These are phyloP conservation scores for Tricholoma matsutake DNA, from an alignment of 768 basidiomycete genomes.

Conservation along the genomic window DNA sequence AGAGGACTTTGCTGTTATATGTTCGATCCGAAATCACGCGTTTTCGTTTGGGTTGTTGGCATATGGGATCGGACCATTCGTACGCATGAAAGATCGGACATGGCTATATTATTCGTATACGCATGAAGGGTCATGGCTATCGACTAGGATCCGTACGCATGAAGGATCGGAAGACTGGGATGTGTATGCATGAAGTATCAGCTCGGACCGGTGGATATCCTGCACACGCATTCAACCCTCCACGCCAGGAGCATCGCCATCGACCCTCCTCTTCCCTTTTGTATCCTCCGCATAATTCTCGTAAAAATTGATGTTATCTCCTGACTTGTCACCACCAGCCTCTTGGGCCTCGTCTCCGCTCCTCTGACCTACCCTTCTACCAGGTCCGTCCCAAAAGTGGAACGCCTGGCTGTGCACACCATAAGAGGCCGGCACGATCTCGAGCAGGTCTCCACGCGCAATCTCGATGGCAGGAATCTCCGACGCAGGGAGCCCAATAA, in stretches of 20 bases:
- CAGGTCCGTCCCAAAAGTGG: constrained; percentile 91
- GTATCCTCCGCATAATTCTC: constrained; percentile 86
- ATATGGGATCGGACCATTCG: no score
- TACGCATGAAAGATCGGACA: no score
- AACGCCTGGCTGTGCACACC: constrained; percentile 89
- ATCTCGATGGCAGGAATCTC: constrained; percentile 99
- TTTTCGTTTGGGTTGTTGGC: no score
- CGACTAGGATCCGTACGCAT: no score
- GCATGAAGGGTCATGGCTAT: no score
- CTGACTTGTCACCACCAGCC: constrained; percentile 22
- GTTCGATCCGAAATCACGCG: no score
- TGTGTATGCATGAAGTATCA: no score
- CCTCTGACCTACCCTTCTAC: constrained; percentile 44
- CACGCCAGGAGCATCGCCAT: background rate
- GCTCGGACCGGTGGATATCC: no score
- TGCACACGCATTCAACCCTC: no score
- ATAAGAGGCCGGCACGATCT: constrained; percentile 85
- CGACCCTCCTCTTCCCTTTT: constrained; percentile 50
- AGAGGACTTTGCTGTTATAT: background rate
- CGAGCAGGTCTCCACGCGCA: constrained; percentile 93
- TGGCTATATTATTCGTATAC: no score
- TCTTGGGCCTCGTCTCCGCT: constrained; percentile 44
- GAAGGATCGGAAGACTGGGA: no score
- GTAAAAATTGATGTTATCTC: constrained; percentile 57
- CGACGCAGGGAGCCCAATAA: constrained; percentile 89